Conservation (phyloP, 352 stramenopile genomes). For the Phytophthora cajani region DNA sequence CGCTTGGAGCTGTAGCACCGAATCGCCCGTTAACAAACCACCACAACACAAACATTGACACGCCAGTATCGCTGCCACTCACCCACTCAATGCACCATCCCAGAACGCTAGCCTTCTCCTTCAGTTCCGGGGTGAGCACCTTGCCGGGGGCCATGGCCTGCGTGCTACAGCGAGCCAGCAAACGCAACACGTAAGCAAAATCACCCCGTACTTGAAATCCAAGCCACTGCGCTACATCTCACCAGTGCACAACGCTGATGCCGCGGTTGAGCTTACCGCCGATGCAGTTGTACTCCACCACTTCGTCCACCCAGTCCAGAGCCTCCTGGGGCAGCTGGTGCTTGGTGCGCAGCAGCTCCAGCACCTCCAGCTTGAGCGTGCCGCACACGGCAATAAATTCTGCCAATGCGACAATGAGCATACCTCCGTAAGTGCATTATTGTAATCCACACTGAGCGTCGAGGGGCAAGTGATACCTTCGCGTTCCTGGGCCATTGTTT, state of each 20-base stretch:
- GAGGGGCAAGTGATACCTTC: slow-evolving; percentile 33
- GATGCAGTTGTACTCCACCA: slow-evolving; percentile 97
- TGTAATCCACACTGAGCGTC: neutral
- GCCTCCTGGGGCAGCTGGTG: slow-evolving; percentile 81
- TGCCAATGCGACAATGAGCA: slow-evolving; percentile 22
- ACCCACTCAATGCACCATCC: slow-evolving; percentile 99
- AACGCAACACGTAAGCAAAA: neutral
- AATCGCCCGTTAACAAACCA: neutral
- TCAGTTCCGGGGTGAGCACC: slow-evolving; percentile 67
- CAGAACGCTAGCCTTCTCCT: slow-evolving; percentile 91
- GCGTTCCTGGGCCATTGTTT: slow-evolving; percentile 43
- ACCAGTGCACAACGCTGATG: slow-evolving; percentile 95
- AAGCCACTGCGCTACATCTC: neutral
- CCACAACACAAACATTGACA: neutral
- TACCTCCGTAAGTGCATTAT: neutral
- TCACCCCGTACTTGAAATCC: neutral
- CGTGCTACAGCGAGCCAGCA: slow-evolving; percentile 41
- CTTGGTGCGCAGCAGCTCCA: slow-evolving; percentile 68
- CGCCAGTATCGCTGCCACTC: slow-evolving; percentile 10
- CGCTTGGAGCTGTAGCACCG: slow-evolving; percentile 89
- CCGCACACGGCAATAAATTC: slow-evolving; percentile 82
- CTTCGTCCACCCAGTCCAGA: slow-evolving; percentile 77
- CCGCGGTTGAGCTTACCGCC: slow-evolving; percentile 99
- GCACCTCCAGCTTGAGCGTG: slow-evolving; percentile 80
- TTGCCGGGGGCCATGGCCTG: slow-evolving; percentile 61